phyloP scores from a whole-genome alignment of 2,329 filamentous ascomycete species.

The Aspergillus brasiliensis region DNA sequence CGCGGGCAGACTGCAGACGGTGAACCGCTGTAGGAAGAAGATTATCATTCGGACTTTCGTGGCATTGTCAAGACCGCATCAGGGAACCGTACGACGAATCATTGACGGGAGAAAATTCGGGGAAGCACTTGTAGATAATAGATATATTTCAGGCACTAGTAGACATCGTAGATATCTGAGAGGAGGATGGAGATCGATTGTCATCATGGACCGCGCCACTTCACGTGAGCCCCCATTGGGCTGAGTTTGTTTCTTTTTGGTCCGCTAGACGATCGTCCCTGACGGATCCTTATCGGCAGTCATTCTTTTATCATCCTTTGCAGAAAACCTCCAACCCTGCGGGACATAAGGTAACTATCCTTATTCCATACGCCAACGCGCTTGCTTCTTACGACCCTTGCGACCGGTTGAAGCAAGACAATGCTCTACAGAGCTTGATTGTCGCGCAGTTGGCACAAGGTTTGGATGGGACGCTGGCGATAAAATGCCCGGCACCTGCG shows the following conservation, averaged over 20 bases:
- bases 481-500: constrained; percentile 37
- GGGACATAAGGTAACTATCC: not conserved
- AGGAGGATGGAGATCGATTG: not conserved
- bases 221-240: constrained; percentile 7
- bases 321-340: not conserved
- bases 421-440: constrained; percentile 21
- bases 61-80: not conserved
- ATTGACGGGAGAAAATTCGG: not conserved
- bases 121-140: not conserved
- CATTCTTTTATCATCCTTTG: not conserved
- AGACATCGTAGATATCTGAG: no score
- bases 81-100: not conserved
- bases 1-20: not conserved
- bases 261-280: not conserved
- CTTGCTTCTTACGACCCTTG: not conserved
- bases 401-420: constrained; percentile 13
- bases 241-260: constrained; percentile 2
- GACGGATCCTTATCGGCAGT: not conserved
- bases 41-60: not conserved
- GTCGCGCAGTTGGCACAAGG: constrained; percentile 11
- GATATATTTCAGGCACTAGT: not conserved
- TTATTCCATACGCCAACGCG: not conserved
- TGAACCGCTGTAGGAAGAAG: not conserved
- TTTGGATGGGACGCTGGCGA: constrained; percentile 9
- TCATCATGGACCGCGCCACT: not conserved